Conservation (phyloP, 352 stramenopile species). For the Globisporangium uncinulatum region DNA sequence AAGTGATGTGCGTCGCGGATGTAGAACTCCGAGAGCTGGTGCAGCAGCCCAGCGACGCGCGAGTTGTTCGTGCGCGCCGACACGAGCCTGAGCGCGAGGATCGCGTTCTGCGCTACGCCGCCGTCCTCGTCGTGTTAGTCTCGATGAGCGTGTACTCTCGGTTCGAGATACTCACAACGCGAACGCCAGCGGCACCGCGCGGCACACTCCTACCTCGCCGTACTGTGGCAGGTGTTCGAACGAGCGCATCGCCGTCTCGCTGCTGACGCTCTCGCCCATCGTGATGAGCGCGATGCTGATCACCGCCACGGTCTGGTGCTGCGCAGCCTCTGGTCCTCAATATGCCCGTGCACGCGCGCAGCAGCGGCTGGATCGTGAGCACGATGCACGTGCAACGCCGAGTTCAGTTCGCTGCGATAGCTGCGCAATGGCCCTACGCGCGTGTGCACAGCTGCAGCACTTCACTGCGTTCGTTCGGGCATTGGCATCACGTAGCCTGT, state of each 20-base stretch:
- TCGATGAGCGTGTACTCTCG: constrained; percentile 98
- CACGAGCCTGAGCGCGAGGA: constrained; percentile 95
- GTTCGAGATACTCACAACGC: constrained; percentile 96
- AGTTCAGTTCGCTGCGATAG: constrained; percentile 16
- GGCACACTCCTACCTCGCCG: constrained; percentile 95
- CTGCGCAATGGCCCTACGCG: constrained; percentile 11
- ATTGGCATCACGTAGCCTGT: too few relatives aligned
- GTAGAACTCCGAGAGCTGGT: constrained; percentile 98
- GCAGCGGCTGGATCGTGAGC: constrained; percentile 97
- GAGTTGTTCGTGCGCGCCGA: constrained; percentile 99
- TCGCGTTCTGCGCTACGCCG: constrained; percentile 95
- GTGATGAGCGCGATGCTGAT: constrained; percentile 98
- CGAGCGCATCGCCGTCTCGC: constrained; percentile 97
- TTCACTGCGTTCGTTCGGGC: constrained; percentile 29
- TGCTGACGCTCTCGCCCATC: constrained; percentile 96
- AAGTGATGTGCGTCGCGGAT: constrained; percentile 95
- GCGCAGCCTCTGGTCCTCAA: constrained; percentile 76
- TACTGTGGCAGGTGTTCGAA: constrained; percentile 99
- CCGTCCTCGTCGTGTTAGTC: constrained; percentile 96
- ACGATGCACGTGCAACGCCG: constrained; percentile 53
- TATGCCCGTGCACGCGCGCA: constrained; percentile 96
- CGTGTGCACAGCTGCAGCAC: constrained; percentile 22
- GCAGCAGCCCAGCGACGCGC: constrained; percentile 95
- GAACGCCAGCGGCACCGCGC: constrained; percentile 96
- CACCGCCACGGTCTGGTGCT: constrained; percentile 93